These are phyloP conservation scores for Nitzschia sp. DNA, from an alignment of 108 stramenopile species.

Conservation along the genomic window DNA sequence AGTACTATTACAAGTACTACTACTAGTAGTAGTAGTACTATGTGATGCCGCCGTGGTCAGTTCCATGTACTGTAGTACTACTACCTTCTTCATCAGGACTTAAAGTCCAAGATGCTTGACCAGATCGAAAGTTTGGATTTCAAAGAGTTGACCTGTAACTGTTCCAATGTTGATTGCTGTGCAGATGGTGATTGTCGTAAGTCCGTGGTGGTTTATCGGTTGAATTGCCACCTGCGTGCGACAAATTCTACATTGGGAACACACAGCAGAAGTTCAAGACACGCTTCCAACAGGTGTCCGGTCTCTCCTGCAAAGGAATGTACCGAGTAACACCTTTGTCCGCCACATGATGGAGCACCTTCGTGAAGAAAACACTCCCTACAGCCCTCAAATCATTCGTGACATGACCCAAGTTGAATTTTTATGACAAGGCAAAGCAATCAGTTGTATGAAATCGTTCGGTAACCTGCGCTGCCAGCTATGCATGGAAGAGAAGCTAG, in stretches of 20 bases:
- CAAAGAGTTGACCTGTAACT: not conserved
- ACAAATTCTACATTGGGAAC: not conserved
- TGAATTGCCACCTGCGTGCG: not conserved
- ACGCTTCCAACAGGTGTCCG: not conserved
- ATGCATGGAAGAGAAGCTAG: not conserved
- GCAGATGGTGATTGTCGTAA: not conserved
- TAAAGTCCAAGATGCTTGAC: not conserved
- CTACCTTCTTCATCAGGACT: not conserved
- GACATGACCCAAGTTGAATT: not conserved
- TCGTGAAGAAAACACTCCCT: not conserved
- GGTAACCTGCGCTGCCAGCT: not conserved
- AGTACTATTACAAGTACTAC: no score
- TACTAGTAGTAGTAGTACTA: no score
- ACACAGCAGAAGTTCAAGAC: not conserved
- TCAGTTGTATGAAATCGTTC: not conserved
- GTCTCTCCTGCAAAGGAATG: not conserved
- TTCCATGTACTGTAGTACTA: no score
- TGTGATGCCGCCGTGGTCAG: no score
- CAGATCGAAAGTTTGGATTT: not conserved
- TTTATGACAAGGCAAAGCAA: not conserved
- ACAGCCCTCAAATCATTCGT: not conserved
- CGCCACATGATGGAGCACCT: not conserved
- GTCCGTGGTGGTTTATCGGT: not conserved
- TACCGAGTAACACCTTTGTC: not conserved
- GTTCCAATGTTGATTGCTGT: not conserved